Evolutionary conservation across 2,329 filamentous ascomycete genomes (phyloP), one percentile per base, ranked within the genome.

Genomic region (Fragosphaeria purpurea): DNA sequence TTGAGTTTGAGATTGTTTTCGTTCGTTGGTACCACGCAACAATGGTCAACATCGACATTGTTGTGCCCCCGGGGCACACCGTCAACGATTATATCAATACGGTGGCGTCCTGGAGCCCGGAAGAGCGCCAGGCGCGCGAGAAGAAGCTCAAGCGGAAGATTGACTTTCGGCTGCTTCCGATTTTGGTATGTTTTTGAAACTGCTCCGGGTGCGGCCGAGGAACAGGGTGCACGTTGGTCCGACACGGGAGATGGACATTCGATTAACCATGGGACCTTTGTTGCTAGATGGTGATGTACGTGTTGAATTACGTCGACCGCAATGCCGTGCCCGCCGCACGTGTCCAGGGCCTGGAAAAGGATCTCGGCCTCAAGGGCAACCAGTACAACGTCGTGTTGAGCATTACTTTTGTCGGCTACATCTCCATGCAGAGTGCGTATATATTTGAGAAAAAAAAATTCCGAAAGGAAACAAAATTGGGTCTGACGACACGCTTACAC

Each of bases 251-350:
- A 37, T 37, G 35, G 35, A 7, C 7, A 37, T 22, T 22, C 35
- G 35, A 37, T 37, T 7, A 37, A 37, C 35, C 7, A 7, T 11
- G 35, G 35, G 7, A 11, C 35, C 35, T 37, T 37, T 1, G n/a
- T 4, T 44, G 4, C 12, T 42, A 54, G 53, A 53, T 56, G 31
- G 41, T 81, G 48, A 79, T 81, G 71, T 82, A 82, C 56, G 76
- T 82, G 53, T 65, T 82, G 63, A 83, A 82, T 58, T 82, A 80
- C 61, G 63, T 82, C 44, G 76, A 64, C 38, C 56, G 62, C 0
- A 63, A 63, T 37, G 61, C 60, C 12, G 52, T 63, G 8, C 60
- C 62, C 0, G 57, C 62, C n/a, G 72, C 69, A 1, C 62, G 65
- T 48, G 57, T 76, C 35, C 68, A 68, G 5, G 70, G 69, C 4